Base-by-base conservation (phyloP, 305 asterid genomes). In the Rubia peregrina region DNA sequence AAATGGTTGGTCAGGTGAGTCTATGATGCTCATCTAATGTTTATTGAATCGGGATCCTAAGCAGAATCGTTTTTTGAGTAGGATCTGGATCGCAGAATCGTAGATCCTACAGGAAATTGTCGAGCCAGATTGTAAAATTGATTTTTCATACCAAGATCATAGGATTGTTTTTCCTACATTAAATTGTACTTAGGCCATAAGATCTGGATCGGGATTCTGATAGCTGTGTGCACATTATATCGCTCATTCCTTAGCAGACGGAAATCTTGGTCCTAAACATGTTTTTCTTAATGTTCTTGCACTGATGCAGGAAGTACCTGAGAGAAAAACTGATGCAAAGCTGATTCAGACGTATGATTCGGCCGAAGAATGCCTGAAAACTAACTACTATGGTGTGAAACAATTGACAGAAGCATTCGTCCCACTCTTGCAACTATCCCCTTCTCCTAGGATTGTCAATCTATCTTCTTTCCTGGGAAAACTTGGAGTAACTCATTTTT, bases 351-450 rank as follows among this genome's bases (percentile, higher is more conserved):
- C 71, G 0, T 70, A 30, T 24, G 68, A 75, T n/a, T 53, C 46
- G 33, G 68, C 75, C 33, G 57, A 62, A 26, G 75, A 71, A 41
- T 64, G 79, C 38, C 46, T 75, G 30, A 24, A 43, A 60, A 75
- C 67, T 5, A 75, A 75, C 64, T 75, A 70, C n/a, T 65, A 65
- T 22, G 79, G 79, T 6, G 43, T 69, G 24, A 75, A 71, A 70
- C 69, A 69, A 9, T 40, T 75, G 72, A 70, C 30, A 5, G 72
- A 75, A 65, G 75, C 72, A 44, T 57, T 65, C 38, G 6, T 75
- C 46, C 75, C 75, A 2, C 64, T 70, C 21, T 41, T 75, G 22
- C 55, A 75, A 42, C 7, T n/a, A 1, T 70, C 79, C 19, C 7
- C 64, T 43, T 68, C 16, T 12, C 77, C 73, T 7, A 74, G 77